Evolutionary conservation across 148 eudicot genomes (phyloP).

Genomic region (Camellia lanceoleosa): DNA sequence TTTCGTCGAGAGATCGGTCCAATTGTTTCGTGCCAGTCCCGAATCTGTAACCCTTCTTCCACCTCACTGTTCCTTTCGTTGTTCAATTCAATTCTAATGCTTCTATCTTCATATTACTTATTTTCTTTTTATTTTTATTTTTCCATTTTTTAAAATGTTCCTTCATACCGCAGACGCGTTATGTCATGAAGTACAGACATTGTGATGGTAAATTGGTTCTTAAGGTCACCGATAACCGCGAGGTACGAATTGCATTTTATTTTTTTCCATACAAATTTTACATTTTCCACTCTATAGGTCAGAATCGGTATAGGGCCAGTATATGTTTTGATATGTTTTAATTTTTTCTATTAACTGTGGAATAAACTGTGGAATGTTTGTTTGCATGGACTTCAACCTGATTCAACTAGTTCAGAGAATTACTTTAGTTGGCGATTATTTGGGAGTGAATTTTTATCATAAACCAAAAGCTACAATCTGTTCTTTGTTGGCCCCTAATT

Average conservation of each 20-base stretch:
- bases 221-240: conserved; percentile 83
- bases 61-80: neutral
- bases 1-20: conserved; percentile 72
- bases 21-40: conserved; percentile 68
- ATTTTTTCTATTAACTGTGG: neutral
- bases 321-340: neutral
- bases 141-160: neutral
- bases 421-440: neutral
- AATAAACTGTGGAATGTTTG: neutral
- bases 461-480: neutral
- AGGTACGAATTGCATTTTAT: conserved; percentile 37
- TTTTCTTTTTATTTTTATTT: neutral
- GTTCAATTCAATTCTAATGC: neutral
- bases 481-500: neutral
- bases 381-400: neutral
- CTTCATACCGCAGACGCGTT: conserved; percentile 51
- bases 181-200: conserved; percentile 78
- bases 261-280: too few relatives aligned
- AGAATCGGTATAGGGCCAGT: neutral
- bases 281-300: too few relatives aligned
- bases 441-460: neutral
- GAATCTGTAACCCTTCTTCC: conserved; percentile 44
- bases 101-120: too few relatives aligned
- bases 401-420: neutral
- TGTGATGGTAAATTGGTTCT: conserved; percentile 93